Evolutionary conservation across 2,329 filamentous ascomycete species (phyloP), one percentile per base, ranked within the genome.

Genomic region (Orbilia javanica): DNA sequence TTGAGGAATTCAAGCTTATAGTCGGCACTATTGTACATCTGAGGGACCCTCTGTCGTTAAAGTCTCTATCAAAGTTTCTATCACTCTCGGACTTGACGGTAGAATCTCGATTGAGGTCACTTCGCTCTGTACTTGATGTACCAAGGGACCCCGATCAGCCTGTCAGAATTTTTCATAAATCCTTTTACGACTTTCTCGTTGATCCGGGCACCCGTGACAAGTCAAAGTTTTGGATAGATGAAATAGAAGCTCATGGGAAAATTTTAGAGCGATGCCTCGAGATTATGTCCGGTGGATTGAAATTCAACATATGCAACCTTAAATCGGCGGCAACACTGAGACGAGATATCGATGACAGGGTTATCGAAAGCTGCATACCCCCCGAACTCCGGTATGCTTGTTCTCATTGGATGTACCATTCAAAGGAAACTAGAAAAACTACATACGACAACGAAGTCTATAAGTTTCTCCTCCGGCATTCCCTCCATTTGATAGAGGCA

Each of bases 191-290:
- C n/a, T 76, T 76, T 31, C 65, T 76, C 10, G 53, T 75, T 4
- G 64, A 69, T 22, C 50, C 22, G 5, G 29, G 18, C 5, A 8
- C 57, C 13, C 64, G 8, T 6, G 55, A 39, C 11, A 57, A 39
- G 31, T 63, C 20, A 48, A 1, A 0, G 18, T 76, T 76, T 27
- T 70, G 55, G 65, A 20, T 76, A 0, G 46, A 76, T 29, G 65
- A 76, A 60, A 48, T 11, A 3, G 10, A 80, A n/a, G 79, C 82
- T 20, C 82, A 87, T 67, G 22, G 80, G 31, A 74, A 66, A 1
- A 72, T 86, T 0, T 83, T 83, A 0, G 66, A 36, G 13, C 36
- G 79, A n/a, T 86, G 85, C 79, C 66, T 86, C 18, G 46, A 83
- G 34, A 76, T 85, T 0, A 83, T 86, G 81, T 83, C 82, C 4